These are phyloP conservation scores for Suhomyces anneliseae DNA, from an alignment of 1,139 yeast genomes.

Conservation along the genomic window DNA sequence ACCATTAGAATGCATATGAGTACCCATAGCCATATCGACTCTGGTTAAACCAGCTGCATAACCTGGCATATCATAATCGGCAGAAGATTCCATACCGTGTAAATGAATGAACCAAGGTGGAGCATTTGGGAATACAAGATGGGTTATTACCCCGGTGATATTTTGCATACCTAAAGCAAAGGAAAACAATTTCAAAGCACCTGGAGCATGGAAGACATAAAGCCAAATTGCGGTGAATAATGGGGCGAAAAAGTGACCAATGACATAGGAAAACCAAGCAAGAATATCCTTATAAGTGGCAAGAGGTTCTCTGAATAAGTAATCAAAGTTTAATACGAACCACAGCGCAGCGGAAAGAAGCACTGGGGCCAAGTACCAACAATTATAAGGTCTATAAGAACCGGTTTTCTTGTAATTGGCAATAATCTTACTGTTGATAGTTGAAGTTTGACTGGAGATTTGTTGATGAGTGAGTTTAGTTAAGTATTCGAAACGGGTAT, in stretches of 20 bases:
- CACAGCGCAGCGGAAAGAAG: constrained; percentile 34
- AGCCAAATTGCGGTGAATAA: constrained; percentile 62
- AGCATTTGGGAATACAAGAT: constrained; percentile 61
- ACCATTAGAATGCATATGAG: constrained; percentile 60
- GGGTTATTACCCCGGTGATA: constrained; percentile 59
- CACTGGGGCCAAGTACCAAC: constrained; percentile 30
- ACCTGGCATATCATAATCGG: constrained; percentile 61
- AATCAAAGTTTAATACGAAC: constrained; percentile 42
- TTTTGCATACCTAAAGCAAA: constrained; percentile 59
- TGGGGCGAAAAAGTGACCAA: constrained; percentile 60
- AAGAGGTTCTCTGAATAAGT: constrained; percentile 33
- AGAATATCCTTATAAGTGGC: constrained; percentile 45
- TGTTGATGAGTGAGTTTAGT: constrained; percentile 2
- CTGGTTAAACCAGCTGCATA: constrained; percentile 70
- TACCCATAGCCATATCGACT: constrained; percentile 62
- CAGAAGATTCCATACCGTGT: constrained; percentile 53
- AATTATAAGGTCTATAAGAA: constrained; percentile 17
- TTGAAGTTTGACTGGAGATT: constrained; percentile 9
- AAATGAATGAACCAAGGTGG: constrained; percentile 72
- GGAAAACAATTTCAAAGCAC: constrained; percentile 53
- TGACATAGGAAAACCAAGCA: constrained; percentile 63
- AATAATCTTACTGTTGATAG: constrained; percentile 9
- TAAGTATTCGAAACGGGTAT: constrained; percentile 9
- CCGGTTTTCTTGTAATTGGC: constrained; percentile 6
- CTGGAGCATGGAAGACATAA: constrained; percentile 67